phyloP scores from a whole-genome alignment of 1,284 basidiomycete genomes.

The Irpex sp. region DNA sequence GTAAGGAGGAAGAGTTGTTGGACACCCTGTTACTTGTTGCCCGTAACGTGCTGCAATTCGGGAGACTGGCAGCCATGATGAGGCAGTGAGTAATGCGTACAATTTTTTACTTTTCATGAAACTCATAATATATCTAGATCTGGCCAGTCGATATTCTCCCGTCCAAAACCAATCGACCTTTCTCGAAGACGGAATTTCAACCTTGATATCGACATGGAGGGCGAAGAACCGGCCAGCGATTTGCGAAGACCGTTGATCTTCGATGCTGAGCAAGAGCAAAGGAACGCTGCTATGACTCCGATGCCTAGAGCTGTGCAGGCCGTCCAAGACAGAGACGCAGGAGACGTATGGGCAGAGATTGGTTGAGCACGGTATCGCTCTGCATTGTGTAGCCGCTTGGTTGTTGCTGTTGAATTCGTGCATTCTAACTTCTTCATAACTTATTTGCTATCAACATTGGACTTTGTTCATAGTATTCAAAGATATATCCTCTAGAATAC shows the following conservation, averaged over 20 bases:
- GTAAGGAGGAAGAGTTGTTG: constrained; percentile 87
- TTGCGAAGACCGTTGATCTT: constrained; percentile 51
- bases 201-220: constrained; percentile 72
- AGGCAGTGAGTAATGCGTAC: constrained; percentile 62
- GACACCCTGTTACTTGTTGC: constrained; percentile 89
- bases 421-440: not conserved
- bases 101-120: not conserved
- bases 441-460: not conserved
- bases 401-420: too few species aligned
- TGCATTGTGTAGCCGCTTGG: too few species aligned
- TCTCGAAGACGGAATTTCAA: constrained; percentile 66
- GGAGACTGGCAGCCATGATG: constrained; percentile 85
- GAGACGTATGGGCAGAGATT: constrained; percentile 68
- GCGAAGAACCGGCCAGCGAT: constrained; percentile 52
- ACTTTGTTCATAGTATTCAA: not conserved
- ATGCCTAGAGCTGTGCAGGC: constrained; percentile 58
- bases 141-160: constrained; percentile 90
- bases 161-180: constrained; percentile 91
- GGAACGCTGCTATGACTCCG: constrained; percentile 36
- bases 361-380: too few species aligned
- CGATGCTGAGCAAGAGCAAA: constrained; percentile 45
- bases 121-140: constrained; percentile 50
- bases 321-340: constrained; percentile 51
- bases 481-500: not conserved
- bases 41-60: constrained; percentile 89